Base-by-base conservation (phyloP, 305 asterid genomes). In the Rubia tinctorum region DNA sequence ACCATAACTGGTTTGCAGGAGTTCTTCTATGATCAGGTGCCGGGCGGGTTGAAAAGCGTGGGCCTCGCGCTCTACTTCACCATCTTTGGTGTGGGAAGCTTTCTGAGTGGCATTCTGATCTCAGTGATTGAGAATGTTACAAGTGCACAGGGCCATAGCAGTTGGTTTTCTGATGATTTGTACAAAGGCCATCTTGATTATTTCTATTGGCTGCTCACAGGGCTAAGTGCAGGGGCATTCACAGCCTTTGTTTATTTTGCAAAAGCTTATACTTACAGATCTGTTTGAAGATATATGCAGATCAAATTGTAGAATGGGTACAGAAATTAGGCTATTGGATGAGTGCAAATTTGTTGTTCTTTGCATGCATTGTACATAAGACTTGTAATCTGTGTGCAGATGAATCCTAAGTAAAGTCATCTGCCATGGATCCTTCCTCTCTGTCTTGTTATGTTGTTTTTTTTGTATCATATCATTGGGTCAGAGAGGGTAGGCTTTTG, bases 151-250 rank as follows among this genome's bases (percentile, higher is more conserved):
- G 87, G 84, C 1, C 65, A 51, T 55, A 78, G 67, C 14, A 70
- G 93, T 30, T 88, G 93, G 93, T 84, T 88, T 55, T 63, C 87
- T 1, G 73, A 84, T 76, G 83, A 86, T 49, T 44, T 84, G 79
- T 81, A 81, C n/a, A 78, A 82, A 45, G 88, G 84, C 0, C 92
- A 86, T 72, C 80, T 88, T 2, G 89, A 84, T 73, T 86, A 88
- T 64, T 88, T 86, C 74, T 88, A 88, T 62, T 83, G 88, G 87
- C 75, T 88, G 18, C 71, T 66, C 3, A 18, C 71, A 9, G 56
- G 34, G 23, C 56, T 66, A 0, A 66, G 71, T 20, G 55, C 81
- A 25, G 76, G 64, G 51, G 79, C 79, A 6, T 77, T 83, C 27
- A 12, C 58, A 2, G 77, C 72, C 23, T 86, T 74, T 70, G 67